A percentile compares a stretch with the other conserved stretches of the same genome.
Evolutionary conservation across 352 stramenopile genomes (phyloP).

Genomic region (Pythium angustatum): DNA sequence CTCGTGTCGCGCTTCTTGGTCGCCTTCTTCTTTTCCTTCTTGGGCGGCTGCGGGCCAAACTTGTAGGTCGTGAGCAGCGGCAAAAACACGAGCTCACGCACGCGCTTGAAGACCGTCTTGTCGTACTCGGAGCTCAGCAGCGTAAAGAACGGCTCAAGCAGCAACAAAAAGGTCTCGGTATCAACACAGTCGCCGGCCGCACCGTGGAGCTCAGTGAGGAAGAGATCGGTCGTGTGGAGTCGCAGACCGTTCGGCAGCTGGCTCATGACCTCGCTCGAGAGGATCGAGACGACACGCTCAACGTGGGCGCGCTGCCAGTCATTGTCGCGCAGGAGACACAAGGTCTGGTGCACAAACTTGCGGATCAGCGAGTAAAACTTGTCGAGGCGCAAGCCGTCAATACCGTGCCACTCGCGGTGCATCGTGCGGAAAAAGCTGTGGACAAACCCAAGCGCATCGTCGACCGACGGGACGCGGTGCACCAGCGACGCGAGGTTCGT

Average conservation of each 20-base stretch:
- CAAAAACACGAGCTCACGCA: constrained; percentile 72
- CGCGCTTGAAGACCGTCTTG: constrained; percentile 79
- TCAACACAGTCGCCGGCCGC: constrained; percentile 53
- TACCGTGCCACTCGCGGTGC: constrained; percentile 84
- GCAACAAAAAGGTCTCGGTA: constrained; percentile 61
- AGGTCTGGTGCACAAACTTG: constrained; percentile 74
- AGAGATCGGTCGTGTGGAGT: constrained; percentile 79
- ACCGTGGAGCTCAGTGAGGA: constrained; percentile 61
- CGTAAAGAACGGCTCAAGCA: constrained; percentile 84
- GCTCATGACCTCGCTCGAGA: constrained; percentile 72
- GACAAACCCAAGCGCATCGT: constrained; percentile 63
- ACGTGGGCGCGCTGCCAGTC: constrained; percentile 54
- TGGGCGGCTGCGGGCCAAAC: constrained; percentile 54
- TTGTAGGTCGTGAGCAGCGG: constrained; percentile 68
- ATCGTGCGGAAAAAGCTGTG: constrained; percentile 86
- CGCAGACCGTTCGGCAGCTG: constrained; percentile 81
- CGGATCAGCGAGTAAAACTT: constrained; percentile 88
- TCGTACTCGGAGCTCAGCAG: constrained; percentile 78
- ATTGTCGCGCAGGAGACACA: constrained; percentile 58
- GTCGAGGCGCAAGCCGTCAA: constrained; percentile 80
- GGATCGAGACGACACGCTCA: constrained; percentile 54
- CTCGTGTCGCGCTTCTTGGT: constrained; percentile 18
- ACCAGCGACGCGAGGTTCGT: constrained; percentile 61
- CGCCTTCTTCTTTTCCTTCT: constrained; percentile 31
- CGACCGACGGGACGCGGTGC: constrained; percentile 49